Percentiles rank a stretch among this genome's conserved stretches.
These are phyloP conservation scores for Picea abies DNA, from an alignment of 83 land plant genomes.

Conservation along the genomic window DNA sequence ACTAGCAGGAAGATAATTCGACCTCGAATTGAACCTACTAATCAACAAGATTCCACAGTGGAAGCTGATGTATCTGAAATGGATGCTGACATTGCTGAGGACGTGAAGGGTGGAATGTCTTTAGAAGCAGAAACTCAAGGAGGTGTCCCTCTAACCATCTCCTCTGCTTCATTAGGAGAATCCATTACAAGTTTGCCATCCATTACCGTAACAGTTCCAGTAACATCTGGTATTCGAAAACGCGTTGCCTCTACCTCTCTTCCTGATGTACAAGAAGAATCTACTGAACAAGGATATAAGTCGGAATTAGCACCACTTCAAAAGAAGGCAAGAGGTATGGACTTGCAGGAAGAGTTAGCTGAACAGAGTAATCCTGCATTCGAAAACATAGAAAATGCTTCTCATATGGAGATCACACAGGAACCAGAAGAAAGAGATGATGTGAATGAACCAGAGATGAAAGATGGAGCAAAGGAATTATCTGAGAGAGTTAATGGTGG, in stretches of 20 bases:
- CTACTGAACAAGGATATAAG: not conserved
- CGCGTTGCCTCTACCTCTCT: not conserved
- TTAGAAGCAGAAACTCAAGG: not conserved
- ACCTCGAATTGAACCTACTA: conserved; percentile 16
- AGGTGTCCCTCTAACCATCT: not conserved
- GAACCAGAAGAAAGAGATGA: not conserved
- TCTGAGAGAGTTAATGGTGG: not conserved
- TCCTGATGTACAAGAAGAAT: not conserved
- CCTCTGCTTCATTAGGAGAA: conserved; percentile 7
- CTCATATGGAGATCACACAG: not conserved
- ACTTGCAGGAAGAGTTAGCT: not conserved
- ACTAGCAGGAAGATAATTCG: conserved; percentile 17
- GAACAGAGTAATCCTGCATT: not conserved
- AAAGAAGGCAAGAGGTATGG: conserved; percentile 6
- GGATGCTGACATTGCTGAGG: not conserved
- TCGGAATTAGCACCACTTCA: conserved; percentile 2
- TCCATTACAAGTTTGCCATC: not conserved
- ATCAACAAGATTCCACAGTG: not conserved
- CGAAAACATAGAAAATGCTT: not conserved
- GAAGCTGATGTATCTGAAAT: conserved; percentile 7
- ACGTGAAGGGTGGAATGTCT: conserved; percentile 2
- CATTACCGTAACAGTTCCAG: not conserved
- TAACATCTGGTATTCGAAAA: not conserved
- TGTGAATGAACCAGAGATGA: not conserved
- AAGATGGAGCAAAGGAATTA: not conserved